Conservation (phyloP, 2,329 filamentous ascomycete species). For the Penicillium vulpinum region DNA sequence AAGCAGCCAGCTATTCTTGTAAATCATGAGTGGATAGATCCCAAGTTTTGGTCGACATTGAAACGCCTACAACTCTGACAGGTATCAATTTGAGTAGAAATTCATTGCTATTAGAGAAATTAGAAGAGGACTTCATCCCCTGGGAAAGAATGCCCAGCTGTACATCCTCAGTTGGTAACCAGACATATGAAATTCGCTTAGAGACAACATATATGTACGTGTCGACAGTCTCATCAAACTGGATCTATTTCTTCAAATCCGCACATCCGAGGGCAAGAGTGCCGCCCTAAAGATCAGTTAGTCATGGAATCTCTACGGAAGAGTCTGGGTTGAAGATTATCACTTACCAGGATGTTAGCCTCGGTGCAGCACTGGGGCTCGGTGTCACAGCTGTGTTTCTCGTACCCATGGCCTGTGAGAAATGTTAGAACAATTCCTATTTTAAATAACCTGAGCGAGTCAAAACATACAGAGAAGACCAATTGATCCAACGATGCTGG, state of each 20-base stretch:
- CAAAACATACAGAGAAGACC: constrained; percentile 29
- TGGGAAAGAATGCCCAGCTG: background rate
- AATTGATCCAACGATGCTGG: constrained; percentile 29
- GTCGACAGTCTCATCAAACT: background rate
- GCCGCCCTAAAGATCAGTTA: constrained; percentile 21
- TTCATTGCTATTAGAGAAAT: background rate
- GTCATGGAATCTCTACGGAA: background rate
- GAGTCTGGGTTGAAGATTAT: background rate
- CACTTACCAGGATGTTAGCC: constrained; percentile 31
- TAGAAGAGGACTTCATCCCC: background rate
- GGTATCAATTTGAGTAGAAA: background rate
- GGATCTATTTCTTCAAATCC: constrained; percentile 10
- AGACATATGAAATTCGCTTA: background rate
- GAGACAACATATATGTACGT: background rate
- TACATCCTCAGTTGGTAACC: background rate
- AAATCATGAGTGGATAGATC: background rate
- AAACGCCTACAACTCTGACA: background rate
- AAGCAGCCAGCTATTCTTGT: too few relatives aligned
- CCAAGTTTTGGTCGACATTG: background rate
- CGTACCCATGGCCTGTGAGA: constrained; percentile 27
- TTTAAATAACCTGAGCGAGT: background rate
- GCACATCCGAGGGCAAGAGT: constrained; percentile 28
- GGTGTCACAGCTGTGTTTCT: constrained; percentile 17
- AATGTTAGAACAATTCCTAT: background rate
- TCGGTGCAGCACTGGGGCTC: constrained; percentile 34